Evolutionary conservation across 139 green algal genomes (phyloP), one percentile per base, ranked within the genome.

Genomic region (Auxenochlorella protothecoides): DNA sequence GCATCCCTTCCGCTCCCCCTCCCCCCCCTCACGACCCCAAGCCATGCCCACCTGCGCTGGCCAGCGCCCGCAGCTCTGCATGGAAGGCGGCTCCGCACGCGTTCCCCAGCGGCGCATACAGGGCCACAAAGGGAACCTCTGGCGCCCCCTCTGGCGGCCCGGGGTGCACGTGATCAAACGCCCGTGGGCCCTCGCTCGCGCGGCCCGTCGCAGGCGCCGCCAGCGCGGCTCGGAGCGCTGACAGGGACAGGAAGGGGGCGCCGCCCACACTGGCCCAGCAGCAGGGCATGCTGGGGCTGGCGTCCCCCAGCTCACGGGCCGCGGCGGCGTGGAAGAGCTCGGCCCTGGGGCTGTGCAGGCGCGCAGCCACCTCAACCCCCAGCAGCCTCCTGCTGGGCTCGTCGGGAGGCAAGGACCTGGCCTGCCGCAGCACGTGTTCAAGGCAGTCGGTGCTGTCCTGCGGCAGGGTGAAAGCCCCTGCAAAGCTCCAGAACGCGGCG

Each of bases 51-150:
- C 27, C 14, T 4, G 56, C 65, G 27, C 53, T 56, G 13, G n/a
- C 76, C 3, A 65, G 57, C 3, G 69, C 70, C 0, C 52, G 53
- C 2, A 96, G 79, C 15, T 65, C 72, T 3, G 63, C 16, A 72
- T 96, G 84, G 62, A 96, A 60, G 0, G 14, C 52, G 0, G 5
- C 13, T 9, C 89, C 89, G 74, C 91, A 95, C 0, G 62, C 16
- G 6, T 83, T 82, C 14, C 88, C 91, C 15, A 84, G 66, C 0
- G 82, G 55, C 5, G 75, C 90, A 65, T 92, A 90, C 75, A 92
- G 80, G 13, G 89, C 72, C 15, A 70, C 79, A n/a, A 11, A 62
- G 53, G 69, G 72, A 76, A 3, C 7, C 16, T 68, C 73, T 76
- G 54, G 76, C 74, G 57, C 68, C 54, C 2, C 8, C 2, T 53